A percentile compares a stretch with the other conserved stretches of the same genome.
phyloP scores from a whole-genome alignment of 306 rosid genomes.

The Lithocarpus polystachyus region DNA sequence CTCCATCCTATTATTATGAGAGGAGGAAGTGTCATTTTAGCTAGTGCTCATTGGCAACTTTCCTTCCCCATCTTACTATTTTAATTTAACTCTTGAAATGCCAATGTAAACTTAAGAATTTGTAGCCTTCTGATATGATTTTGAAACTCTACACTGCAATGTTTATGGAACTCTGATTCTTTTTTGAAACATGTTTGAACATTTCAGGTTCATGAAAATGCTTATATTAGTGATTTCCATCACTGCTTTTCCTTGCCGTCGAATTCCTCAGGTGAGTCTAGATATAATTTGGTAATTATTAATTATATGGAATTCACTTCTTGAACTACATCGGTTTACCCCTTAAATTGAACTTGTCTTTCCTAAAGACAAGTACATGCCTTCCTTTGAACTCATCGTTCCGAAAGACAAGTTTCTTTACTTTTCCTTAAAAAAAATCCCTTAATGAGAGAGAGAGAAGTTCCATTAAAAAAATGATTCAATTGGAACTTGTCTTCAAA shows the following conservation, averaged over 20 bases:
- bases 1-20: no score
- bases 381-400: no score
- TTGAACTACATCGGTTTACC: constrained; percentile 5
- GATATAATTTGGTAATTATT: not conserved
- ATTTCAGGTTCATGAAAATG: constrained; percentile 95
- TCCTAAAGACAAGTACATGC: no score
- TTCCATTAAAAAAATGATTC: no score
- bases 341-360: not conserved
- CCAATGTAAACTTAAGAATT: not conserved
- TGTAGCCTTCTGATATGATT: not conserved
- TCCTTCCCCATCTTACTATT: not conserved
- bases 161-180: not conserved
- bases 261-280: constrained; percentile 61
- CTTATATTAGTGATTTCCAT: constrained; percentile 80
- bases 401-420: no score
- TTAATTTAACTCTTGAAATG: not conserved
- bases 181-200: constrained; percentile 22
- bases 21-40: no score
- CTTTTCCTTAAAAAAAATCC: no score
- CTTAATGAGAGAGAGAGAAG: no score
- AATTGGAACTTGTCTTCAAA: no score
- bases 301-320: not conserved
- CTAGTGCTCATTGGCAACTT: not conserved
- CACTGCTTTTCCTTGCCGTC: constrained; percentile 87
- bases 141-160: not conserved